Conservation (phyloP, 2,329 filamentous ascomycete genomes). For the Penicillium griseofulvum region DNA sequence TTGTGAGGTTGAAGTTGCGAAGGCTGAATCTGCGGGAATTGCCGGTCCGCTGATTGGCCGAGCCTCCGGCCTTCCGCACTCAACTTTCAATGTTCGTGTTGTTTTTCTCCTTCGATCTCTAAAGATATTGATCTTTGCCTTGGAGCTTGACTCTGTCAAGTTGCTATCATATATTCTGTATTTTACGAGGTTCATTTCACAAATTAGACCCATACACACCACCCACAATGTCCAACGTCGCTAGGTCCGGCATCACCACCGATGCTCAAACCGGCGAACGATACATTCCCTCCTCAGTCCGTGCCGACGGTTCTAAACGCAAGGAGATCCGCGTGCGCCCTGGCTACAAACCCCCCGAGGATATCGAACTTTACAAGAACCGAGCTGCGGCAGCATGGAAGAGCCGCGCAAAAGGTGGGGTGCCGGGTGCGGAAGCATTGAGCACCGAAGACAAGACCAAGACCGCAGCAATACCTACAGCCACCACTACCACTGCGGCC, state of each 20-base stretch:
- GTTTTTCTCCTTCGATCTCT: constrained; percentile 9
- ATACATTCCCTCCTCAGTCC: constrained; percentile 81
- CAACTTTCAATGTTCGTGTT: constrained; percentile 9
- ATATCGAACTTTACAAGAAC: constrained; percentile 95
- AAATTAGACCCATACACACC: background rate
- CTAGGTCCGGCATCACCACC: constrained; percentile 67
- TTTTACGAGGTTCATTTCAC: background rate
- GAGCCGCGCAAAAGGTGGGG: constrained; percentile 65
- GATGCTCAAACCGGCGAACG: constrained; percentile 74
- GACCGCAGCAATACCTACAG: constrained; percentile 26
- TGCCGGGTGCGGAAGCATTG: constrained; percentile 68
- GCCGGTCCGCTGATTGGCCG: constrained; percentile 40
- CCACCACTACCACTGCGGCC: constrained; percentile 42
- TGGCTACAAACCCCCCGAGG: constrained; percentile 90
- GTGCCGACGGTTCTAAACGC: constrained; percentile 85
- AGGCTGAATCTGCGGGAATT: constrained; percentile 40
- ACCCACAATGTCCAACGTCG: constrained; percentile 17
- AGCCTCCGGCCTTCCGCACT: constrained; percentile 27
- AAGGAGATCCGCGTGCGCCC: constrained; percentile 93
- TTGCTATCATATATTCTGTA: background rate
- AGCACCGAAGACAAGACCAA: constrained; percentile 52
- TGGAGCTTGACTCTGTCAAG: constrained; percentile 2
- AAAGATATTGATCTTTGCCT: constrained; percentile 1
- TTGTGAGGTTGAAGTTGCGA: constrained; percentile 32
- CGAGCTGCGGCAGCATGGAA: constrained; percentile 82